A percentile compares a stretch with the other conserved stretches of the same genome.
phyloP scores from a whole-genome alignment of 2,329 filamentous ascomycete species.

The Tympanopsis confertula region DNA sequence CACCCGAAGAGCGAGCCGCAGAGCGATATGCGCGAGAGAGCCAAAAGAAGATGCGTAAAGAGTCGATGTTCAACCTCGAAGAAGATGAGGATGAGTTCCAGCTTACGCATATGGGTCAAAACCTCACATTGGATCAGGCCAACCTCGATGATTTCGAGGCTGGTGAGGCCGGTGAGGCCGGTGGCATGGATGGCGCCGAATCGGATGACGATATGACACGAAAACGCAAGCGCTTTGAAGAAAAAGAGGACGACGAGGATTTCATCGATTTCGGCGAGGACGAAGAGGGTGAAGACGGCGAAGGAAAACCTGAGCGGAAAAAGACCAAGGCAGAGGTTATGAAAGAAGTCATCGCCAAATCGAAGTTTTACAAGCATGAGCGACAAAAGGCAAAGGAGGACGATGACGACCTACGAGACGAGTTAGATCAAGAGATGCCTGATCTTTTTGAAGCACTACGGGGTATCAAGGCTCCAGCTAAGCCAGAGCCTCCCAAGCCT shows the following conservation, averaged over 20 bases:
- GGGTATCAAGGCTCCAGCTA: neutral
- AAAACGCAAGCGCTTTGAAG: slow-evolving; percentile 37
- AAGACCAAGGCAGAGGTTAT: slow-evolving; percentile 96
- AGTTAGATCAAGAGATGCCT: slow-evolving; percentile 73
- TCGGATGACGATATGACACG: slow-evolving; percentile 37
- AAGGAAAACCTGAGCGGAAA: slow-evolving; percentile 64
- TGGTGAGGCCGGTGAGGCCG: slow-evolving; percentile 46
- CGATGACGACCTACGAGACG: slow-evolving; percentile 74
- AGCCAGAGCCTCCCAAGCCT: neutral
- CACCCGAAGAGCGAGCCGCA: slow-evolving; percentile 80
- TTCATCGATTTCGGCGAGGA: slow-evolving; percentile 26
- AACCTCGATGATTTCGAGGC: slow-evolving; percentile 66
- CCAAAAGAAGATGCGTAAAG: slow-evolving; percentile 61
- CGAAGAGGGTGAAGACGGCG: slow-evolving; percentile 34
- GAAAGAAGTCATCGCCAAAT: slow-evolving; percentile 95
- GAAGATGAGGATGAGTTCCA: slow-evolving; percentile 44
- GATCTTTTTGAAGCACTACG: slow-evolving; percentile 62
- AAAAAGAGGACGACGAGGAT: slow-evolving; percentile 27
- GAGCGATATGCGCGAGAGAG: slow-evolving; percentile 86
- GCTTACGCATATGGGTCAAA: slow-evolving; percentile 75
- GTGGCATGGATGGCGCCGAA: slow-evolving; percentile 38
- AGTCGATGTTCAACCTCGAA: slow-evolving; percentile 79
- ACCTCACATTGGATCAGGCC: slow-evolving; percentile 46
- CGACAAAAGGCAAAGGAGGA: slow-evolving; percentile 85
- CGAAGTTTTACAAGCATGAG: slow-evolving; percentile 89